Conservation (phyloP, 1,139 yeast species). For the Diutina sp. region DNA sequence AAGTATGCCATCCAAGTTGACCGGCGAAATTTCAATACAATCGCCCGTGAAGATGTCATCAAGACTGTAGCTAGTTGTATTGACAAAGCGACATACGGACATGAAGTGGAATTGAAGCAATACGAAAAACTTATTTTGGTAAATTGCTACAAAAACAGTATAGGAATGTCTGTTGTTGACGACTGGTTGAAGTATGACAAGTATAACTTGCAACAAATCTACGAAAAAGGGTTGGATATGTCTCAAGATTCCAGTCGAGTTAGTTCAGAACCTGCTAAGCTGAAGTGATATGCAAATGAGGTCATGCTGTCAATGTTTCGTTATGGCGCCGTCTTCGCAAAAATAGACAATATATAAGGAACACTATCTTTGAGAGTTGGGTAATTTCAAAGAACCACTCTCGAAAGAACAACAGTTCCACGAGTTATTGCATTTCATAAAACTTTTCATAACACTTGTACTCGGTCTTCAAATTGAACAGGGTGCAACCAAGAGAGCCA, state of each 20-base stretch:
- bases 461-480: constrained; percentile 19
- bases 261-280: background rate
- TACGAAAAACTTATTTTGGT: constrained; percentile 72
- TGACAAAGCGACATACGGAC: constrained; percentile 51
- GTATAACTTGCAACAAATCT: constrained; percentile 53
- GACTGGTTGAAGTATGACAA: constrained; percentile 43
- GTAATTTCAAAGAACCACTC: background rate
- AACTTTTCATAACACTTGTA: background rate
- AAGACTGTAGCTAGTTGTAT: constrained; percentile 59
- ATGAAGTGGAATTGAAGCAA: constrained; percentile 67
- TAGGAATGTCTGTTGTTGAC: constrained; percentile 72
- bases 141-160: constrained; percentile 75
- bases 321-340: background rate
- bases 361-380: too few relatives aligned
- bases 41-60: constrained; percentile 60
- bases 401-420: background rate
- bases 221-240: constrained; percentile 20
- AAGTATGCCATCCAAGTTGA: constrained; percentile 78
- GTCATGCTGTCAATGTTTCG: background rate
- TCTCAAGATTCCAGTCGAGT: constrained; percentile 5
- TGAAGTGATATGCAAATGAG: background rate
- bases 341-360: background rate
- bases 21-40: constrained; percentile 63
- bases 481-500: constrained; percentile 78
- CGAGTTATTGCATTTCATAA: background rate